A percentile compares a stretch with the other conserved stretches of the same genome.
Conservation (phyloP, 2,329 filamentous ascomycete genomes). For the Verticillium tricorpus region DNA sequence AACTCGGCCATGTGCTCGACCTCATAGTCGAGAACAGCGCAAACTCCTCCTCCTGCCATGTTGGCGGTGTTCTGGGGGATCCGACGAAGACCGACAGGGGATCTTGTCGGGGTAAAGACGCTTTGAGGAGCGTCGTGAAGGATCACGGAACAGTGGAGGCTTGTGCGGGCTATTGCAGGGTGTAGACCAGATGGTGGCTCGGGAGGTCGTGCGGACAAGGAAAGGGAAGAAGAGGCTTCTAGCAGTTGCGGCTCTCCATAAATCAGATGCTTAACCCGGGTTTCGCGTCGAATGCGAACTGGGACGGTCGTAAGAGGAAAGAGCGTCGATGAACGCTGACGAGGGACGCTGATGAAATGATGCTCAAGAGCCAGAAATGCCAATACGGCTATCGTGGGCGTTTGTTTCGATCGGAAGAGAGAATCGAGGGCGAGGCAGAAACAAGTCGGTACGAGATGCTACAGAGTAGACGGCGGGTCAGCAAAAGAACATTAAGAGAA, state of each 20-base stretch:
- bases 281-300: not conserved
- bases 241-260: not conserved
- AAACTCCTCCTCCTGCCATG: conserved; percentile 80
- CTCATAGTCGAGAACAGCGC: conserved; percentile 92
- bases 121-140: conserved; percentile 5
- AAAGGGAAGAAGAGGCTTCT: not conserved
- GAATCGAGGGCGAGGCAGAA: not conserved
- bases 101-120: conserved; percentile 30
- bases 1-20: conserved; percentile 96
- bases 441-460: not conserved
- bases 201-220: not conserved
- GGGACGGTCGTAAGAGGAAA: not conserved
- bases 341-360: not conserved
- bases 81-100: conserved; percentile 35
- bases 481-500: not conserved
- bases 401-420: not conserved
- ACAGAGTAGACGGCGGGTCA: not conserved
- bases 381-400: not conserved
- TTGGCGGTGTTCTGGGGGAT: conserved; percentile 28
- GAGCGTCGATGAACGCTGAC: not conserved
- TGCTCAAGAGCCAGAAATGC: not conserved
- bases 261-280: not conserved
- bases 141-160: not conserved
- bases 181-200: not conserved
- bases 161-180: too few relatives aligned